Conservation (phyloP, 1,284 basidiomycete species). For the Ustilago curta region DNA sequence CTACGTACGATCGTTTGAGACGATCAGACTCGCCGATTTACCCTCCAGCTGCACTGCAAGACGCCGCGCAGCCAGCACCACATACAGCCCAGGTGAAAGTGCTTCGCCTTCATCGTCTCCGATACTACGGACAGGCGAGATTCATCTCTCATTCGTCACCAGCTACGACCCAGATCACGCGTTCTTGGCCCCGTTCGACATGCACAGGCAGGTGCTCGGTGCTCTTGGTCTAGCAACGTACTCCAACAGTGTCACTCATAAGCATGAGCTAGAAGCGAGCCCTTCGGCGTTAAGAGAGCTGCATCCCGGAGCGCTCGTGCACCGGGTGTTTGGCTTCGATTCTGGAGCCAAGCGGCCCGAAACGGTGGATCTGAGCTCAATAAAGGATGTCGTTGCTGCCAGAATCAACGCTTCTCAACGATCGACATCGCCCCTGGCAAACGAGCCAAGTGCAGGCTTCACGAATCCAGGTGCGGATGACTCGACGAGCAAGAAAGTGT, state of each 20-base stretch:
- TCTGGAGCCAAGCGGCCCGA: conserved; percentile 49
- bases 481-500: not conserved
- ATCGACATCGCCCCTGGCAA: conserved; percentile 4
- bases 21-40: conserved; percentile 57
- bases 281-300: conserved; percentile 53
- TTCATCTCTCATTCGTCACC: conserved; percentile 66
- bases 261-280: conserved; percentile 43
- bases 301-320: conserved; percentile 63
- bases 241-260: conserved; percentile 15
- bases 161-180: conserved; percentile 63
- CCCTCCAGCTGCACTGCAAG: conserved; percentile 38
- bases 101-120: conserved; percentile 20
- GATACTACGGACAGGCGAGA: conserved; percentile 60
- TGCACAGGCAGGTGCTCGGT: conserved; percentile 64
- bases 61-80: conserved; percentile 9
- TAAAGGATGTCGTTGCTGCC: conserved; percentile 42
- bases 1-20: conserved; percentile 57
- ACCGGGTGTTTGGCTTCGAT: conserved; percentile 66
- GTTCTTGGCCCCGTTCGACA: conserved; percentile 66
- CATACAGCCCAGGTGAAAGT: conserved; percentile 5
- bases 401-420: conserved; percentile 19
- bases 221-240: conserved; percentile 61
- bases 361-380: conserved; percentile 53
- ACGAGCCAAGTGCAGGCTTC: not conserved
- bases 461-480: not conserved